Base-by-base conservation (phyloP, 345 rosid genomes). In the Salix viminalis region DNA sequence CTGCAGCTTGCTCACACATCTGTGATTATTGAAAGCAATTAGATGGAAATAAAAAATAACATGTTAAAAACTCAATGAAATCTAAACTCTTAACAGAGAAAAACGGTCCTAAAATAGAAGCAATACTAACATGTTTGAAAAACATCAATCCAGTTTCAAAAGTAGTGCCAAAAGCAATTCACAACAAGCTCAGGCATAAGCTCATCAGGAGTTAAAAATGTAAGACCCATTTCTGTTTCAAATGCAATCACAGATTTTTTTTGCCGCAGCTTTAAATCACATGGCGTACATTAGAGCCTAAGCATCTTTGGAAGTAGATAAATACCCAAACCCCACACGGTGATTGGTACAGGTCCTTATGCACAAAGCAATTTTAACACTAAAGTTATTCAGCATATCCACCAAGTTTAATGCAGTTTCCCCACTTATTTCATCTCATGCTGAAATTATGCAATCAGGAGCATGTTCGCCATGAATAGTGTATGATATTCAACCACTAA, bases 1-100 rank as follows among this genome's bases (percentile, higher is more conserved):
- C 98, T 60, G 99, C 98, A 7, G 99, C 98, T 87, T 85, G 94
- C 87, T 96, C 99, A 73, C 98, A 93, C 97, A 96, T 96, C 99
- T 93, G 83, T 71, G 78, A 81, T 60, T 68, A 64, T 32, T 30
- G 19, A 56, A 30, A 79, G 66, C 44, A 78, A 72, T 68, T 26
- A 30, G 26, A 28, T 34, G 14, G 18, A 28, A 14, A 60, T 19
- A 8, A 15, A 30, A 54, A 5, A 48, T 46, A 32, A 18, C 1
- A 24, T 6, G 7, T 21, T n/a, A 32, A 30, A 10, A 66, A 41
- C 44, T 41, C 44, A 10, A 41, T 41, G 14, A 12, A 41, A 41
- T 41, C 13, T 10, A 41, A 41, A 12, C 12, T 41, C 50, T 46
- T 46, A 4, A 3, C 5, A 14, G 50, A 46, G 18, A 46, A 46